These are phyloP conservation scores for Leccinum disarticulatum DNA, from an alignment of 768 basidiomycete genomes.

Conservation along the genomic window DNA sequence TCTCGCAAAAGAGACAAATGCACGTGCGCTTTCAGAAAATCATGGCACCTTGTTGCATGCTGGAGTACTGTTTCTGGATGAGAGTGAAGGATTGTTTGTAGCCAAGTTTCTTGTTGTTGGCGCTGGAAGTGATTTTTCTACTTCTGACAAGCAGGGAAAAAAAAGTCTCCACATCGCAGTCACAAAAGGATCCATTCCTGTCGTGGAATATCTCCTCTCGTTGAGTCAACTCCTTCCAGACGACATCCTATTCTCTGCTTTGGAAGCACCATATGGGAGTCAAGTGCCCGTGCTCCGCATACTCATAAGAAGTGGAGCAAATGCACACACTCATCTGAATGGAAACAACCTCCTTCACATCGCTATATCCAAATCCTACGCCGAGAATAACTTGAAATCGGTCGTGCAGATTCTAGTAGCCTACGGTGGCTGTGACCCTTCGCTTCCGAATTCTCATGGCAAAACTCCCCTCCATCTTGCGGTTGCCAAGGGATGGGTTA, in stretches of 20 bases:
- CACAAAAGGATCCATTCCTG: too few relatives aligned
- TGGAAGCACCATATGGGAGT: not conserved
- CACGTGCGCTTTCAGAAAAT: not conserved
- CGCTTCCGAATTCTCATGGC: not conserved
- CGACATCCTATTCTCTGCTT: conserved; percentile 1
- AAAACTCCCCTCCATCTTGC: conserved; percentile 7
- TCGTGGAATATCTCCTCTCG: not conserved
- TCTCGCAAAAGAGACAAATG: not conserved
- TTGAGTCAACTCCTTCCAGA: not conserved
- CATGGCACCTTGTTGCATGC: not conserved
- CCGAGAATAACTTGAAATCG: not conserved
- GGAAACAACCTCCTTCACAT: conserved; percentile 6
- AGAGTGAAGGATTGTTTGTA: not conserved
- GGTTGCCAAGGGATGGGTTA: not conserved
- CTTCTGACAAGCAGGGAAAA: not conserved
- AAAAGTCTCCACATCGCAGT: conserved; percentile 1
- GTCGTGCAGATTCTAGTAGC: not conserved
- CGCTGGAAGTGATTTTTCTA: not conserved
- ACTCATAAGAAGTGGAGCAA: not conserved
- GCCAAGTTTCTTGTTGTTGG: not conserved
- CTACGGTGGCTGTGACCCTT: conserved; percentile 4
- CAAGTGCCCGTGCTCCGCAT: not conserved
- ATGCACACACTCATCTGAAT: not conserved
- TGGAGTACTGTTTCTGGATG: not conserved
- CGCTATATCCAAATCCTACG: not conserved